Conservation (phyloP, 345 rosid genomes). For the Corchorus olitorius region DNA sequence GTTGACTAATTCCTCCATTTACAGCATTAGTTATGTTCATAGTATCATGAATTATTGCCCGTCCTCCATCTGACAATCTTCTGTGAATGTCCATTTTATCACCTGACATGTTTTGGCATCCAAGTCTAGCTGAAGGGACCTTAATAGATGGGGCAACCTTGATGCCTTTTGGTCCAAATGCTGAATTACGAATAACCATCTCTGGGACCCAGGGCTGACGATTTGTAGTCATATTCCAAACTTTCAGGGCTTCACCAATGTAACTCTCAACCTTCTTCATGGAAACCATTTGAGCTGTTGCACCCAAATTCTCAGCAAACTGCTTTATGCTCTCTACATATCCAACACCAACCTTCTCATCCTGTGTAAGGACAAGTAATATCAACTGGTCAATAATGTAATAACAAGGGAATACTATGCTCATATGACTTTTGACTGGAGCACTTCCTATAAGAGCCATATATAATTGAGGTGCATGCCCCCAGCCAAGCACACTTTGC, state of each 20-base stretch:
- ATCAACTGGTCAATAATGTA: constrained; percentile 2
- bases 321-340: constrained; percentile 25
- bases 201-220: neutral
- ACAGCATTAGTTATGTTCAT: constrained; percentile 11
- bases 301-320: constrained; percentile 31
- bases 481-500: neutral
- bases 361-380: constrained; percentile 19
- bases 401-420: constrained; percentile 5
- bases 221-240: neutral
- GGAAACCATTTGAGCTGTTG: constrained; percentile 32
- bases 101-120: constrained; percentile 4
- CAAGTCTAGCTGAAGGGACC: constrained; percentile 2
- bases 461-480: neutral
- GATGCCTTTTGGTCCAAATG: constrained; percentile 2
- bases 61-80: neutral
- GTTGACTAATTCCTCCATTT: constrained; percentile 3
- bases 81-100: neutral
- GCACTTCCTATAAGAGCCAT: neutral
- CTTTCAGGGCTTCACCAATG: constrained; percentile 6
- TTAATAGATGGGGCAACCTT: constrained; percentile 23
- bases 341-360: constrained; percentile 11
- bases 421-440: constrained; percentile 1
- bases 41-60: neutral
- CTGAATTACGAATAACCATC: neutral
- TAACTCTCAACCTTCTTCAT: constrained; percentile 21